These are phyloP conservation scores for Fusarium devonianum DNA, from an alignment of 2,329 filamentous ascomycete species.

Conservation along the genomic window DNA sequence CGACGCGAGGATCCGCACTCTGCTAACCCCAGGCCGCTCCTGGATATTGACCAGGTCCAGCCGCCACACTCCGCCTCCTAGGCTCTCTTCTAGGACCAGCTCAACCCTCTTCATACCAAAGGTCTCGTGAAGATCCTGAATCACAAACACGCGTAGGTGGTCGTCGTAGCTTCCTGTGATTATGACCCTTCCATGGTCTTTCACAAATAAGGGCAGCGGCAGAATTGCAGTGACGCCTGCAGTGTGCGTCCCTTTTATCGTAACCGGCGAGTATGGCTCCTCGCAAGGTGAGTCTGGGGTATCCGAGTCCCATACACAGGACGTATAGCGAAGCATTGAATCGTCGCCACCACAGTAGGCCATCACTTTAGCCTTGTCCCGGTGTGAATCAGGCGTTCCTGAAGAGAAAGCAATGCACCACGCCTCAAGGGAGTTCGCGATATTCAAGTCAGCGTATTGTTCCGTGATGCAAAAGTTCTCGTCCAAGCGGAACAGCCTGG, in stretches of 20 bases:
- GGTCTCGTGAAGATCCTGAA: conserved; percentile 51
- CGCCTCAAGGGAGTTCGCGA: conserved; percentile 68
- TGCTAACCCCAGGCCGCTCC: conserved; percentile 39
- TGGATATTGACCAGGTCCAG: conserved; percentile 65
- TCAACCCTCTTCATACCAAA: conserved; percentile 54
- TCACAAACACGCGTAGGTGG: conserved; percentile 70
- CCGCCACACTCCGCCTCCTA: conserved; percentile 89
- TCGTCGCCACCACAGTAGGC: conserved; percentile 81
- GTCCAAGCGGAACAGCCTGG: conserved; percentile 62
- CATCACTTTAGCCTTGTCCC: conserved; percentile 44
- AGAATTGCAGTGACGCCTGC: conserved; percentile 90
- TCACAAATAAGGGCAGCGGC: conserved; percentile 60
- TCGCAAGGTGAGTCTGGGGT: conserved; percentile 21
- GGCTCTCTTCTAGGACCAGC: conserved; percentile 67
- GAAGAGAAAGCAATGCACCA: conserved; percentile 74
- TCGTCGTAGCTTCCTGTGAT: conserved; percentile 95
- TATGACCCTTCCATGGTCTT: conserved; percentile 62
- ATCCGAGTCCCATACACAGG: conserved; percentile 40
- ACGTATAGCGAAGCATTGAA: conserved; percentile 62
- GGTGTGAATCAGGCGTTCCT: conserved; percentile 19
- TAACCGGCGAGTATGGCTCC: conserved; percentile 38
- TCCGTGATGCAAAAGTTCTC: conserved; percentile 50
- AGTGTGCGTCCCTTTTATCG: conserved; percentile 63
- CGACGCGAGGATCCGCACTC: conserved; percentile 72
- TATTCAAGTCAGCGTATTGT: conserved; percentile 47